These are phyloP conservation scores for Ascocoryne sarcoides DNA, from an alignment of 2,329 filamentous ascomycete species.

Conservation along the genomic window DNA sequence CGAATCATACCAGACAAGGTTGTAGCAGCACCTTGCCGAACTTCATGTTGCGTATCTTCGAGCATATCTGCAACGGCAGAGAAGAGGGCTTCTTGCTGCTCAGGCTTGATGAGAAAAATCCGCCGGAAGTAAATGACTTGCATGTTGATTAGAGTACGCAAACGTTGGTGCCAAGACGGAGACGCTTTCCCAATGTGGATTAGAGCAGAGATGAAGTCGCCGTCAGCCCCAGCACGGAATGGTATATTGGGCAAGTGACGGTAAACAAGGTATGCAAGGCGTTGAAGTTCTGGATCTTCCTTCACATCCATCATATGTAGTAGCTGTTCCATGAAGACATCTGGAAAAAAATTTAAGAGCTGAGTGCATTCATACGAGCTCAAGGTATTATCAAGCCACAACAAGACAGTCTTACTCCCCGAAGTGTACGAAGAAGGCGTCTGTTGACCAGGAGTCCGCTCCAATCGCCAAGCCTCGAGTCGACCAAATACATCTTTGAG, in stretches of 20 bases:
- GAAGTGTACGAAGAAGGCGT: slow-evolving; percentile 92
- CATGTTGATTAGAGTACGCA: slow-evolving; percentile 94
- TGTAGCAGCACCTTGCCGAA: slow-evolving; percentile 83
- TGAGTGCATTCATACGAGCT: slow-evolving; percentile 89
- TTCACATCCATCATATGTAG: slow-evolving; percentile 99
- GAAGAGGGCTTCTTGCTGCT: slow-evolving; percentile 74
- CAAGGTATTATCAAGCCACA: slow-evolving; percentile 88
- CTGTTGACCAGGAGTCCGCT: slow-evolving; percentile 79
- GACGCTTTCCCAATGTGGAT: slow-evolving; percentile 82
- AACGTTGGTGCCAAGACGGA: slow-evolving; percentile 86
- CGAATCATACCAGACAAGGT: slow-evolving; percentile 97
- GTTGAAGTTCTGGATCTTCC: slow-evolving; percentile 92
- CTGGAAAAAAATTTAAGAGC: slow-evolving; percentile 83
- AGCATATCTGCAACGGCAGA: slow-evolving; percentile 95
- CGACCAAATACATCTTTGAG: slow-evolving; percentile 68
- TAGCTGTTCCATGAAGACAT: slow-evolving; percentile 82
- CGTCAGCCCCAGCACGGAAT: slow-evolving; percentile 77
- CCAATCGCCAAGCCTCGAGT: slow-evolving; percentile 79
- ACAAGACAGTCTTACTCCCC: slow-evolving; percentile 87
- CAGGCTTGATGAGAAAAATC: slow-evolving; percentile 71
- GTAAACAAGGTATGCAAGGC: slow-evolving; percentile 92
- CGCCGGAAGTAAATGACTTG: slow-evolving; percentile 97
- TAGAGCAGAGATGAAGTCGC: slow-evolving; percentile 73
- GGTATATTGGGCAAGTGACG: slow-evolving; percentile 93
- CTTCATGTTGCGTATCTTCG: slow-evolving; percentile 82